These are phyloP conservation scores for Penicillium glabrum DNA, from an alignment of 2,329 filamentous ascomycete species.

Conservation along the genomic window DNA sequence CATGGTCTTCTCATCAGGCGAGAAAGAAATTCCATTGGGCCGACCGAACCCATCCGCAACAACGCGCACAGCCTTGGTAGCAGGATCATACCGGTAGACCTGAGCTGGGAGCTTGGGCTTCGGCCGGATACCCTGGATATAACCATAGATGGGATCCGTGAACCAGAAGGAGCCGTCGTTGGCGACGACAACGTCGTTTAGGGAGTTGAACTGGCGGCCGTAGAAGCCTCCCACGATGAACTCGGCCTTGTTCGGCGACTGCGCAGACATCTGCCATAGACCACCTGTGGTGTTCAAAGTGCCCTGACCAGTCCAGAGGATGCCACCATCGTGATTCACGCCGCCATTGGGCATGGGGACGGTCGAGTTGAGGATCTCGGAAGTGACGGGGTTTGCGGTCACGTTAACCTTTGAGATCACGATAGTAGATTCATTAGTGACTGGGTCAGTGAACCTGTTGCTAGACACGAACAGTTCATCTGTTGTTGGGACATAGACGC, in stretches of 20 bases:
- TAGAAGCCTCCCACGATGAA: slow-evolving; percentile 34
- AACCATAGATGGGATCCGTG: slow-evolving; percentile 42
- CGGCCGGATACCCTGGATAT: slow-evolving; percentile 33
- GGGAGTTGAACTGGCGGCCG: slow-evolving; percentile 28
- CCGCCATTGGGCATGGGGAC: slow-evolving; percentile 52
- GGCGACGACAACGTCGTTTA: slow-evolving; percentile 41
- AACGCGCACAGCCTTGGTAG: slow-evolving; percentile 35
- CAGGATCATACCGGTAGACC: slow-evolving; percentile 43
- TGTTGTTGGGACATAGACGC: slow-evolving; percentile 37
- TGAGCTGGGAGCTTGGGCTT: slow-evolving; percentile 36
- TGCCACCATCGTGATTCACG: slow-evolving; percentile 45
- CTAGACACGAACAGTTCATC: slow-evolving; percentile 42
- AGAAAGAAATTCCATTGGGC: slow-evolving; percentile 46
- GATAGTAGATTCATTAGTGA: slow-evolving; percentile 19
- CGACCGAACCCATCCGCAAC: slow-evolving; percentile 41
- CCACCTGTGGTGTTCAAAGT: slow-evolving; percentile 18
- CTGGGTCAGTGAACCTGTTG: slow-evolving; percentile 30
- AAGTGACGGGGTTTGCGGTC: slow-evolving; percentile 11
- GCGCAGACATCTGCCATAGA: slow-evolving; percentile 22
- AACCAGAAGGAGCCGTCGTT: slow-evolving; percentile 40
- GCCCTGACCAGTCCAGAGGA: slow-evolving; percentile 49
- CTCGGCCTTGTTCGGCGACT: slow-evolving; percentile 24
- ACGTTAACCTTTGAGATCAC: slow-evolving; percentile 19
- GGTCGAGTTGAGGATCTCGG: slow-evolving; percentile 38
- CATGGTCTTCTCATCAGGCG: slow-evolving; percentile 37